Evolutionary conservation across 2,329 filamentous ascomycete genomes (phyloP), one percentile per base, ranked within the genome.

Genomic region (Hymenoscyphus fructigenus): DNA sequence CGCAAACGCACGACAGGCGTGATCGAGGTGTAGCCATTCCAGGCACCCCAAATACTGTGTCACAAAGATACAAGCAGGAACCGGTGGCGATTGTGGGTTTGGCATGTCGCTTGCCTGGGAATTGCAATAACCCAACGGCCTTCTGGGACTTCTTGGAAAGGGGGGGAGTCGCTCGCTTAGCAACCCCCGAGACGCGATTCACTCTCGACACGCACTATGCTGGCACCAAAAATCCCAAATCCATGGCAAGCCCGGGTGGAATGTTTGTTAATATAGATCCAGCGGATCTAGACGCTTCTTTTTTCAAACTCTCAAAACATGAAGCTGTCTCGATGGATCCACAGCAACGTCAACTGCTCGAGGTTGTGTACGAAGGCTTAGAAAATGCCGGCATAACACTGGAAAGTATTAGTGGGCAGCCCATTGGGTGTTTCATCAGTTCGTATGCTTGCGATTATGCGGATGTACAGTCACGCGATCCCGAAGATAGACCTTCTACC

Each of bases 151-250:
- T 84, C 67, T 69, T 84, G 14, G 73, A 75, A 7, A 68, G 23
- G 75, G 79, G 50, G 82, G 79, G 32, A 81, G 82, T 26, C 84
- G 81, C 82, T 79, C 79, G 0, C 26, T 28, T 5, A 10, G 78
- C 59, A n/a, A 55, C 57, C 44, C 68, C 71, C 36, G 72, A 57
- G 56, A 28, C 20, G 57, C 36, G 83, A 3, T 78, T 85, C 66
- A 83, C 84, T 47, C 78, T 82, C 26, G 75, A 80, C 9, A 14
- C 9, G 14, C 14, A 81, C 81, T 17, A 84, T 82, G 70, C 84
- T 81, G 67, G 83, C 85, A 67, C 55, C 0, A 10, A 28, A 82
- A 82, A 0, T 78, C 81, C 14, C 78, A 79, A 5, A 10, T 28
- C 55, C 20, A 32, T 26, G 78, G 80, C 58, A 77, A 81, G 12